A percentile compares a stretch with the other conserved stretches of the same genome.
Evolutionary conservation across 2,329 filamentous ascomycete genomes (phyloP).

Genomic region (Scedosporium boydii): DNA sequence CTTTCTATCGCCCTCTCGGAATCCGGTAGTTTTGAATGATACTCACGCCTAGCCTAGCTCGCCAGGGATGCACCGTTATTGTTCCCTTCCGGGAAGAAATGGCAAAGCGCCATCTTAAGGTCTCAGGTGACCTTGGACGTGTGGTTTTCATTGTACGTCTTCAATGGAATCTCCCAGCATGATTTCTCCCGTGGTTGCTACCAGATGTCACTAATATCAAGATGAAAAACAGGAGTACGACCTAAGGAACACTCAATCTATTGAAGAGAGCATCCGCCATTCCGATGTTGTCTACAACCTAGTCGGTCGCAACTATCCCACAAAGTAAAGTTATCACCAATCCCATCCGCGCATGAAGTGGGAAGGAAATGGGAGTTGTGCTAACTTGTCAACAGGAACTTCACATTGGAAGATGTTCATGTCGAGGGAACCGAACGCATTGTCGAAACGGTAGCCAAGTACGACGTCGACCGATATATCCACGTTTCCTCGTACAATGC

Average conservation of each 20-base stretch:
- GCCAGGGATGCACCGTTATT: slow-evolving; percentile 88
- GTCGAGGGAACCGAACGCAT: slow-evolving; percentile 89
- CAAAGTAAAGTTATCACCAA: slow-evolving; percentile 55
- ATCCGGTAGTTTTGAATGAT: not conserved
- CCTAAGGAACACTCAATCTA: slow-evolving; percentile 84
- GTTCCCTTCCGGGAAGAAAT: slow-evolving; percentile 95
- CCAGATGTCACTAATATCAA: slow-evolving; percentile 1
- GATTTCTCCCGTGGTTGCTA: not conserved
- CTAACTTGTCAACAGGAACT: slow-evolving; percentile 62
- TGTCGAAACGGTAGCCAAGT: slow-evolving; percentile 88
- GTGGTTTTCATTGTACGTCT: slow-evolving; percentile 71
- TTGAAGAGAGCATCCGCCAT: slow-evolving; percentile 93
- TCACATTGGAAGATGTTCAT: slow-evolving; percentile 84
- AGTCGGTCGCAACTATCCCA: slow-evolving; percentile 87
- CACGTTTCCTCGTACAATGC: slow-evolving; percentile 96
- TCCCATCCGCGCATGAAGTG: not conserved
- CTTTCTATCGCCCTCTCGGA: not conserved
- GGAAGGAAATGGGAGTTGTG: not conserved
- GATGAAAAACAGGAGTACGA: slow-evolving; percentile 66
- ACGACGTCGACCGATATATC: slow-evolving; percentile 93
- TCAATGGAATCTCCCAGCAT: not conserved
- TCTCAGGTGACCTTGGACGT: slow-evolving; percentile 86
- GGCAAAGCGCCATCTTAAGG: slow-evolving; percentile 92
- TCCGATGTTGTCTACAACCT: slow-evolving; percentile 98
- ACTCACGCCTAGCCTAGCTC: slow-evolving; percentile 46